A percentile compares a stretch with the other conserved stretches of the same genome.
These are phyloP conservation scores for Colletotrichum costaricense DNA, from an alignment of 2,329 filamentous ascomycete species.

Conservation along the genomic window DNA sequence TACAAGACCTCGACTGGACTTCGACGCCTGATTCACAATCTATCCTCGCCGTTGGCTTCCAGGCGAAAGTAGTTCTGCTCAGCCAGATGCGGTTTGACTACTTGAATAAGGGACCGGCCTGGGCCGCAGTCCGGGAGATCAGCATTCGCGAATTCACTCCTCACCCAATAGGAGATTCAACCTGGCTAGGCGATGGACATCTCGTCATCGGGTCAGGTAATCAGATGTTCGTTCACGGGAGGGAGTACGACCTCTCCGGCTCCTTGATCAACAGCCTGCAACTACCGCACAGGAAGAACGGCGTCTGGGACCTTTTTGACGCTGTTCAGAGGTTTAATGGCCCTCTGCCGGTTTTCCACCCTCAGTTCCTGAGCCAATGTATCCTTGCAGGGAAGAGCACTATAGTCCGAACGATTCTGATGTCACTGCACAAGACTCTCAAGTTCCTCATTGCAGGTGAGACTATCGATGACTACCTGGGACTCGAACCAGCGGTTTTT, in stretches of 20 bases:
- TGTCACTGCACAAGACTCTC: constrained; percentile 78
- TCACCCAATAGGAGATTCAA: constrained; percentile 91
- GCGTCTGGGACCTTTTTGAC: constrained; percentile 79
- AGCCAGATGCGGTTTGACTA: constrained; percentile 94
- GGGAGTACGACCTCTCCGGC: constrained; percentile 74
- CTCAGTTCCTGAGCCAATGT: constrained; percentile 88
- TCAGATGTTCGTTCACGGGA: constrained; percentile 87
- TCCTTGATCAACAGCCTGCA: constrained; percentile 66
- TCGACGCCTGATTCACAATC: constrained; percentile 90
- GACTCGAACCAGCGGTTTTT: constrained; percentile 71
- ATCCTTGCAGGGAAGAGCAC: constrained; percentile 82
- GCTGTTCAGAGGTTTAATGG: constrained; percentile 87
- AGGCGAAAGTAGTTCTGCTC: constrained; percentile 84
- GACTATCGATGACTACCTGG: constrained; percentile 80
- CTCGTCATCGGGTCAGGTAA: constrained; percentile 91
- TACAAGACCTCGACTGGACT: constrained; percentile 93
- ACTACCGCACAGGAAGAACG: constrained; percentile 59
- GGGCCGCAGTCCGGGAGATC: constrained; percentile 87
- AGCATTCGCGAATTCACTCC: constrained; percentile 84
- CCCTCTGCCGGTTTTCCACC: constrained; percentile 90
- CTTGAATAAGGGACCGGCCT: constrained; percentile 87
- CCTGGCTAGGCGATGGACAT: constrained; percentile 88
- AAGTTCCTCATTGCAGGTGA: constrained; percentile 90
- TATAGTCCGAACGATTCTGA: constrained; percentile 78
- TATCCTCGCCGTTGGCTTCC: constrained; percentile 91